phyloP scores from a whole-genome alignment of 176 grass and related monocot genomes.

The Carex kokanica region DNA sequence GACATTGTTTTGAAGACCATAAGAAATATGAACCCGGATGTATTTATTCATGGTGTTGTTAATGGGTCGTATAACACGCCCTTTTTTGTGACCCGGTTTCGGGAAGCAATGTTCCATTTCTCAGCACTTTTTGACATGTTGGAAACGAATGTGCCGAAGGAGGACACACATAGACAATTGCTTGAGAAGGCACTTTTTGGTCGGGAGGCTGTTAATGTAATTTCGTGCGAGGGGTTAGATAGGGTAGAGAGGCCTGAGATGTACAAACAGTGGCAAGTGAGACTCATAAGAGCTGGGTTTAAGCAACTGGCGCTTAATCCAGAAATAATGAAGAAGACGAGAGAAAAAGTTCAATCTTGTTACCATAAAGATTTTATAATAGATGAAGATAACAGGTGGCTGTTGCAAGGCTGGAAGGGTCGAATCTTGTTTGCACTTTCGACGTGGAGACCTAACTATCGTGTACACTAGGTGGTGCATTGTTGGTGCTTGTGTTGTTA shows the following conservation, averaged over 20 bases:
- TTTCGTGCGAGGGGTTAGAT: conserved; percentile 87
- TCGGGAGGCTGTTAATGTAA: conserved; percentile 64
- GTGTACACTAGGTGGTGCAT: background rate
- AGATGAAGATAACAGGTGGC: conserved; percentile 71
- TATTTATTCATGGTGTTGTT: conserved; percentile 65
- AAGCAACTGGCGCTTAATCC: conserved; percentile 65
- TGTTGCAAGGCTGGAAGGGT: conserved; percentile 95
- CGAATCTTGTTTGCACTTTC: conserved; percentile 69
- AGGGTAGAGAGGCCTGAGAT: conserved; percentile 90
- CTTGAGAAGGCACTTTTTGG: conserved; percentile 67
- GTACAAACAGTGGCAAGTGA: conserved; percentile 85
- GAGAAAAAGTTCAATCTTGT: conserved; percentile 51
- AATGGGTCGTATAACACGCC: conserved; percentile 84
- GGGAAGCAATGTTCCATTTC: conserved; percentile 82
- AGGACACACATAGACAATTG: conserved; percentile 63
- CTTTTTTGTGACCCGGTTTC: conserved; percentile 86
- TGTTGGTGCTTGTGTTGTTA: background rate
- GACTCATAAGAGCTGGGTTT: conserved; percentile 68
- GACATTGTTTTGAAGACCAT: conserved; percentile 78
- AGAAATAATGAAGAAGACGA: conserved; percentile 69
- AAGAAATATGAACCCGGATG: conserved; percentile 73
- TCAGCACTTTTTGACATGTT: conserved; percentile 83
- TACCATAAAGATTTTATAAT: conserved; percentile 87
- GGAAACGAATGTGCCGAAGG: conserved; percentile 60
- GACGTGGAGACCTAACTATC: conserved; percentile 60